Conservation (phyloP, 2,329 filamentous ascomycete species). For the Talaromyces verruculosus region DNA sequence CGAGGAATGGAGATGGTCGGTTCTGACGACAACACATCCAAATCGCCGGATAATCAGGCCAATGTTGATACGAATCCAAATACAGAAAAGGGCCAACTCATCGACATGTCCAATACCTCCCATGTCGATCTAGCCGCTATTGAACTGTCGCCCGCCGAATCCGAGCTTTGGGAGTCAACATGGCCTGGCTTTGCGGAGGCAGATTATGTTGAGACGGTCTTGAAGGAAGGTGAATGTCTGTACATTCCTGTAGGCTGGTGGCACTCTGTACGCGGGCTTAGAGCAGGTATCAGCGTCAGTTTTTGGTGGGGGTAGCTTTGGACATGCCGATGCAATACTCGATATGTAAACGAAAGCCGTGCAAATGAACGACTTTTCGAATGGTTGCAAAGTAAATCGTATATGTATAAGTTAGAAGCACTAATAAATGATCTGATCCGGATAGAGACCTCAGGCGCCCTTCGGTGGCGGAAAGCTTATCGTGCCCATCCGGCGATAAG, state of each 20-base stretch:
- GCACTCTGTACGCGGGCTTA: constrained; percentile 90
- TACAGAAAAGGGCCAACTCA: constrained; percentile 32
- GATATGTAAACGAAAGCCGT: not conserved
- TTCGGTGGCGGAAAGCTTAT: constrained; percentile 13
- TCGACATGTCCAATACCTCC: constrained; percentile 94
- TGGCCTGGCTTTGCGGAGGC: constrained; percentile 60
- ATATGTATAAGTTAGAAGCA: not conserved
- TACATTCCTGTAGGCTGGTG: constrained; percentile 96
- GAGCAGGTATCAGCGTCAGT: constrained; percentile 87
- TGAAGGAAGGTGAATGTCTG: constrained; percentile 78
- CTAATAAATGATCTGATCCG: not conserved
- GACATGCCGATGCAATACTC: not conserved
- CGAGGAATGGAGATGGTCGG: constrained; percentile 39
- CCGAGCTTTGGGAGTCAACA: constrained; percentile 43
- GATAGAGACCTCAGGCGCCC: not conserved
- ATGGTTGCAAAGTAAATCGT: not conserved
- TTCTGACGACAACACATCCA: constrained; percentile 18
- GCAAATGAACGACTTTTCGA: not conserved
- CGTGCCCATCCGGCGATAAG: constrained; percentile 10
- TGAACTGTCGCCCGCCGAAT: constrained; percentile 53
- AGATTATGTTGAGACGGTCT: constrained; percentile 70
- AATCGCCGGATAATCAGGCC: not conserved
- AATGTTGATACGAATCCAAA: not conserved
- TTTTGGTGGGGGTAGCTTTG: constrained; percentile 82
- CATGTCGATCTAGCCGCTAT: constrained; percentile 70